These are phyloP conservation scores for Claviceps lovelessii DNA, from an alignment of 2,329 filamentous ascomycete genomes.

Conservation along the genomic window DNA sequence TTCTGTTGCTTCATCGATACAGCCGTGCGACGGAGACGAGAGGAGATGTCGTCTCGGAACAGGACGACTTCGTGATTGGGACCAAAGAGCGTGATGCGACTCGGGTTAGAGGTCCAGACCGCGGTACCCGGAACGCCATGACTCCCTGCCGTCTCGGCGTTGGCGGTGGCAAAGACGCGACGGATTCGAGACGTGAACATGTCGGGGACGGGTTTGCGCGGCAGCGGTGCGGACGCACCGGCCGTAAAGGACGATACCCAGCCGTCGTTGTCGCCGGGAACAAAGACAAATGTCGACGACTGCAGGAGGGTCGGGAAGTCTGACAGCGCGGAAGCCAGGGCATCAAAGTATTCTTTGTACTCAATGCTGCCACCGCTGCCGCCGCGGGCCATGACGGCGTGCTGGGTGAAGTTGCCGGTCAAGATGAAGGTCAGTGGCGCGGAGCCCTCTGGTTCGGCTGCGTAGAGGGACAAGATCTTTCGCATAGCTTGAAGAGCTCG, in stretches of 20 bases:
- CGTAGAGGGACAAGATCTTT: conserved; percentile 64
- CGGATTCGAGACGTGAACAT: conserved; percentile 81
- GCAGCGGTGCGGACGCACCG: conserved; percentile 56
- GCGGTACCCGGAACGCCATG: conserved; percentile 36
- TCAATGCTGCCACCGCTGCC: conserved; percentile 73
- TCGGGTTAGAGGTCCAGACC: conserved; percentile 80
- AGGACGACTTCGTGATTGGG: conserved; percentile 76
- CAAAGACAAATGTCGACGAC: conserved; percentile 73
- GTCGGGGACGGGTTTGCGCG: conserved; percentile 61
- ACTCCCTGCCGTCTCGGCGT: conserved; percentile 49
- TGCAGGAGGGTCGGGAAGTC: conserved; percentile 74
- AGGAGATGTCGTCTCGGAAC: conserved; percentile 74
- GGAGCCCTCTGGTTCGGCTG: conserved; percentile 44
- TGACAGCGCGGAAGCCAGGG: conserved; percentile 63
- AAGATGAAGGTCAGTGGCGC: conserved; percentile 70
- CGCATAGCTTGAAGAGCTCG: conserved; percentile 67
- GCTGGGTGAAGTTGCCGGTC: conserved; percentile 66
- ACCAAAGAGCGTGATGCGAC: conserved; percentile 70
- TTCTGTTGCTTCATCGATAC: conserved; percentile 52
- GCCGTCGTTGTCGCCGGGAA: conserved; percentile 94
- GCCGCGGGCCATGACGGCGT: conserved; percentile 52
- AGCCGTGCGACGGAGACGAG: conserved; percentile 61
- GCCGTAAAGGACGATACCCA: conserved; percentile 80
- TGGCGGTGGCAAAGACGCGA: conserved; percentile 64
- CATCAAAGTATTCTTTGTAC: conserved; percentile 93